Percentiles rank a stretch among this genome's conserved stretches.
These are phyloP conservation scores for Globisporangium canariense DNA, from an alignment of 352 stramenopile species.

Conservation along the genomic window DNA sequence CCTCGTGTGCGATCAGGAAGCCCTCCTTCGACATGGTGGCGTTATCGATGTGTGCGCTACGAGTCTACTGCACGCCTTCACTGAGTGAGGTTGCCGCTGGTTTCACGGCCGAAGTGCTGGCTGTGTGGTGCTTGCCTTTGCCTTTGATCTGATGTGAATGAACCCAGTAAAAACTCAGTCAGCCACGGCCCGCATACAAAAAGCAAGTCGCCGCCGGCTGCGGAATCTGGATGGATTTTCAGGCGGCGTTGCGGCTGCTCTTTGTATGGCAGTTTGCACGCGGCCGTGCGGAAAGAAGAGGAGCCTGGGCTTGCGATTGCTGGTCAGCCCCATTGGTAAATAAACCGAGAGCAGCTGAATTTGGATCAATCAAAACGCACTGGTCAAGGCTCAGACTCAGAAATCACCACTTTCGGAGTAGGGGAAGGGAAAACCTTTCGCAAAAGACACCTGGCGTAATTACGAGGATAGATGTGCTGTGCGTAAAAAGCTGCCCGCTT, in stretches of 20 bases:
- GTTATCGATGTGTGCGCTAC: neutral
- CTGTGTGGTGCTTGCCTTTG: neutral
- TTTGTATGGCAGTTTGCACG: neutral
- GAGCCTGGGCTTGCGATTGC: neutral
- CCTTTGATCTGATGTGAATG: neutral
- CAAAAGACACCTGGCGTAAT: too few relatives aligned
- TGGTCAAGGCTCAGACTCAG: neutral
- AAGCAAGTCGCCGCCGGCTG: neutral
- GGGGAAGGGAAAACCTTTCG: too few relatives aligned
- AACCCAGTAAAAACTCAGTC: neutral
- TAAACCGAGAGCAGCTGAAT: neutral
- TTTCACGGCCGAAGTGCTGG: neutral
- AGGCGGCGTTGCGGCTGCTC: neutral
- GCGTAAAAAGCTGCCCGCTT: too few relatives aligned
- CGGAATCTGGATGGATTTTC: conserved; percentile 1
- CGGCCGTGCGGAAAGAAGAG: neutral
- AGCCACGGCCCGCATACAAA: neutral
- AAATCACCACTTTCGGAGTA: too few relatives aligned
- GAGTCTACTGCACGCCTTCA: neutral
- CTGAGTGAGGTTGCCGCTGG: too few relatives aligned
- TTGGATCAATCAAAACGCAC: neutral
- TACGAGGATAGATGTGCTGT: too few relatives aligned
- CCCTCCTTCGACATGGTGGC: conserved; percentile 78
- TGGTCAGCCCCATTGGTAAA: neutral
- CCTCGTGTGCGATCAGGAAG: conserved; percentile 74